Evolutionary conservation across 768 basidiomycete genomes (phyloP), one percentile per base, ranked within the genome.

Genomic region (Lentinula guzmanii): DNA sequence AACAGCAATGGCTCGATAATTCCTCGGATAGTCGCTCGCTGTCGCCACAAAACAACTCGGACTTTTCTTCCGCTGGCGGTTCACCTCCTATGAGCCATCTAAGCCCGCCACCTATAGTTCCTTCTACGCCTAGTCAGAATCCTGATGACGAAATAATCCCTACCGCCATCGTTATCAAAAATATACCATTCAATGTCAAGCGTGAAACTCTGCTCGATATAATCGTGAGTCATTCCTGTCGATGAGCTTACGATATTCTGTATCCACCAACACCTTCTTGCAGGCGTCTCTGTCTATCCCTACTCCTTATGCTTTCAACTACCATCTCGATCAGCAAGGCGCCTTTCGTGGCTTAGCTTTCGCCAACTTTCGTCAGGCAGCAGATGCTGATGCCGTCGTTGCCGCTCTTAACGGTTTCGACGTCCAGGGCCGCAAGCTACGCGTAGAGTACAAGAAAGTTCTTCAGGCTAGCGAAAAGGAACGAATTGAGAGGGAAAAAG

Each of bases 381-480:
- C 77, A 0, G 97, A 99, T 68, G 97, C 97, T 0, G 95, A 96
- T 68, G 91, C 94, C 15, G 95, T 96, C 59, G 96, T 98, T 4
- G 95, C 85, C 42, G 97, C 97, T 45, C 77, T 99, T 68, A 98
- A 98, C 68, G 96, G 96, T 10, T 95, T 93, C 71, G 94, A 95
- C 67, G 91, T 97, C 37, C 91, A 94, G 68, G 97, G 97, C 24
- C 91, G 97, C 68, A 98, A 98, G 75, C 81, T 99, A 55, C 90
- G 97, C 46, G 96, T 98, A 60, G 97, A 99, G 75, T 98, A 98
- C 80, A 99, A 99, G 80, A 98, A 98, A 75, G 96, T 98, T 7
- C 78, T 99, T n/a, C 95, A 98, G 73, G 95, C 95, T 3, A 95
- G 96, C 53, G 97, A 99, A 76, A 99, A 99, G 77, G 97, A 99